A percentile compares a stretch with the other conserved stretches of the same genome.
Conservation (phyloP, 1,284 basidiomycete genomes). For the Boletus calvinii region DNA sequence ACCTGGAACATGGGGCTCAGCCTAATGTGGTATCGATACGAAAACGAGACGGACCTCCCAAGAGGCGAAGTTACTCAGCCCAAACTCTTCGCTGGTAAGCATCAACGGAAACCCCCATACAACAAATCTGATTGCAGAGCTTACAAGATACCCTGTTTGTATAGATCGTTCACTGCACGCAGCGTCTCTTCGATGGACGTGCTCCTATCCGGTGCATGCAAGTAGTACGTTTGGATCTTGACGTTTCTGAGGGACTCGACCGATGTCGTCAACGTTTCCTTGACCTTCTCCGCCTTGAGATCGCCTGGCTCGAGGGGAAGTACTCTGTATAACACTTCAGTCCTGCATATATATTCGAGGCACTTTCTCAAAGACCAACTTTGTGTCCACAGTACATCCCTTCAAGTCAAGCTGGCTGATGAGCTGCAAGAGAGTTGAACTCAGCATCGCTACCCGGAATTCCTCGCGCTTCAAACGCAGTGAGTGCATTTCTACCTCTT, state of each 20-base stretch:
- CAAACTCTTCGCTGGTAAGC: conserved; percentile 41
- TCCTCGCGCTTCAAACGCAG: background rate
- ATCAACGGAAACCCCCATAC: background rate
- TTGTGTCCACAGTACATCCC: conserved; percentile 34
- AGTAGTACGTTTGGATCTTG: conserved; percentile 29
- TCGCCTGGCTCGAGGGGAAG: conserved; percentile 26
- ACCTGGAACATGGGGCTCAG: conserved; percentile 27
- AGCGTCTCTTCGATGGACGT: conserved; percentile 38
- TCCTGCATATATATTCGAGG: background rate
- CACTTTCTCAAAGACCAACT: conserved; percentile 13
- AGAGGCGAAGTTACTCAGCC: conserved; percentile 42
- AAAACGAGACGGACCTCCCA: conserved; percentile 36
- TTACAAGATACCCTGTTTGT: conserved; percentile 43
- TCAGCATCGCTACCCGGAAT: background rate
- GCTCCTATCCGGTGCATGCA: conserved; percentile 29
- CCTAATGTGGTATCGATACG: background rate
- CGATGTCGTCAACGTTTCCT: conserved; percentile 22
- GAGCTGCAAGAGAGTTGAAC: conserved; percentile 8
- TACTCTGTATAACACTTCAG: conserved; percentile 9
- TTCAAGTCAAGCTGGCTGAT: conserved; percentile 29
- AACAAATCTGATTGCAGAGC: conserved; percentile 7
- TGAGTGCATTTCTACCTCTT: conserved; percentile 11
- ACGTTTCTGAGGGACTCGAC: conserved; percentile 21
- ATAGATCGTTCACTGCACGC: conserved; percentile 39
- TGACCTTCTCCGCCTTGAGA: conserved; percentile 26